Evolutionary conservation across 2,329 filamentous ascomycete species (phyloP), one percentile per base, ranked within the genome.

Genomic region (Sporothrix inflata): DNA sequence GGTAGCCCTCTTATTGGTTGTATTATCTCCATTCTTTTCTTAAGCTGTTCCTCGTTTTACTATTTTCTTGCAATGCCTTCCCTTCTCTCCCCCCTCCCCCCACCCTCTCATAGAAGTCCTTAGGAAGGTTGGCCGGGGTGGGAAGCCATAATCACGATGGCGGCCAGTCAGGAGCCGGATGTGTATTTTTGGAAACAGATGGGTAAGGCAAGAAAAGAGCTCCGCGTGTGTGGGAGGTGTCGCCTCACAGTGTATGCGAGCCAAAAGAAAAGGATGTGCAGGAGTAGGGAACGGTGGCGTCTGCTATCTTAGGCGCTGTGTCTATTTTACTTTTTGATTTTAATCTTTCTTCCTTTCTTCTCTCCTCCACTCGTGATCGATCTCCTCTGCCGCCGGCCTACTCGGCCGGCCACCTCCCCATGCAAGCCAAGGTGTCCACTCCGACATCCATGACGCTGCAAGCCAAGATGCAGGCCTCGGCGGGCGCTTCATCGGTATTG

Each of bases 371-470:
- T 53, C 65, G 19, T 24, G 47, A 40, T n/a, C 27, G 42, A 3
- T 69, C 49, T 69, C n/a, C 5, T 24, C 45, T 69, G 49, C 51
- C 73, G 73, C 73, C 71, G 73, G 73, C 73, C 73, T 51, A 61
- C 68, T 61, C 6, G 30, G 55, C 45, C 63, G 68, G 65, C 68
- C 69, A 63, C 67, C 34, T 51, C 57, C 60, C 53, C 9, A 38
- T 24, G 40, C 57, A 68, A 14, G 63, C 34, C 63, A 24, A 21
- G 7, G 12, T 42, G 38, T 24, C 60, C 60, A 45, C 21, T 65
- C 24, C 21, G 24, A 49, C 24, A 49, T 4, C 63, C 42, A 34
- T 8, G 47, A 67, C 27, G 19, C 30, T 49, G 42, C 42, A 30
- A 34, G 65, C 45, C 45, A 67, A 53, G 45, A 51, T 38, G 24